Evolutionary conservation across 768 basidiomycete genomes (phyloP).

Genomic region (Pleurotus pulmonarius): DNA sequence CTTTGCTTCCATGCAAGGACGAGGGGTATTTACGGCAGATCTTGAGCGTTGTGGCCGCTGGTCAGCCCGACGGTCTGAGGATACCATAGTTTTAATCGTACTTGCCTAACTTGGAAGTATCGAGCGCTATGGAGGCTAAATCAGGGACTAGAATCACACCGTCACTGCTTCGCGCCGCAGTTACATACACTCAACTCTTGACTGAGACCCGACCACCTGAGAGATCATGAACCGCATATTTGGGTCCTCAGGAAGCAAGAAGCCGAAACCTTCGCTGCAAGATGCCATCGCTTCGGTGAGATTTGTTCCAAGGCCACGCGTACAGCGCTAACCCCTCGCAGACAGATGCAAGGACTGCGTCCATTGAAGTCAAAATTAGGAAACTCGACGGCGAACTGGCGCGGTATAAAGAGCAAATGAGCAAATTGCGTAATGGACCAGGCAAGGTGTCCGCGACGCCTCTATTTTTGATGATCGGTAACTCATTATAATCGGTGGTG

Average conservation of each 20-base stretch:
- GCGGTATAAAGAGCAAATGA: slow-evolving; percentile 95
- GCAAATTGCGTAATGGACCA: slow-evolving; percentile 87
- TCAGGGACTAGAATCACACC: slow-evolving; percentile 1
- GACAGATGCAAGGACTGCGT: slow-evolving; percentile 85
- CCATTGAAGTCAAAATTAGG: slow-evolving; percentile 94
- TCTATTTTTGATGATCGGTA: not conserved
- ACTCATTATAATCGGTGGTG: slow-evolving; percentile 1
- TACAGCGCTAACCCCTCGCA: slow-evolving; percentile 23
- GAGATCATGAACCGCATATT: slow-evolving; percentile 80
- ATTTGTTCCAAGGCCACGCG: slow-evolving; percentile 11
- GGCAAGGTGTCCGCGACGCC: slow-evolving; percentile 67
- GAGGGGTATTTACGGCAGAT: not conserved
- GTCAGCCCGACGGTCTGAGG: not conserved
- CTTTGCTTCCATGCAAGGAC: not conserved
- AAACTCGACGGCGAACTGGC: slow-evolving; percentile 93
- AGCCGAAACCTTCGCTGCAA: slow-evolving; percentile 80
- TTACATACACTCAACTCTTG: not conserved
- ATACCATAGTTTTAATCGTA: too few relatives aligned
- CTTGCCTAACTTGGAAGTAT: slow-evolving; percentile 9
- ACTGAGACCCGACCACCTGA: not conserved
- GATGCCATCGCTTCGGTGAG: slow-evolving; percentile 91
- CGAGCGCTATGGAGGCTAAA: slow-evolving; percentile 1
- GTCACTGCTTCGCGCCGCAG: not conserved
- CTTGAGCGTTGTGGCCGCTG: too few relatives aligned
- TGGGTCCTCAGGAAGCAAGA: slow-evolving; percentile 68